These are phyloP conservation scores for Paraleonurus japonicus DNA, from an alignment of 257 asterid genomes.

Conservation along the genomic window DNA sequence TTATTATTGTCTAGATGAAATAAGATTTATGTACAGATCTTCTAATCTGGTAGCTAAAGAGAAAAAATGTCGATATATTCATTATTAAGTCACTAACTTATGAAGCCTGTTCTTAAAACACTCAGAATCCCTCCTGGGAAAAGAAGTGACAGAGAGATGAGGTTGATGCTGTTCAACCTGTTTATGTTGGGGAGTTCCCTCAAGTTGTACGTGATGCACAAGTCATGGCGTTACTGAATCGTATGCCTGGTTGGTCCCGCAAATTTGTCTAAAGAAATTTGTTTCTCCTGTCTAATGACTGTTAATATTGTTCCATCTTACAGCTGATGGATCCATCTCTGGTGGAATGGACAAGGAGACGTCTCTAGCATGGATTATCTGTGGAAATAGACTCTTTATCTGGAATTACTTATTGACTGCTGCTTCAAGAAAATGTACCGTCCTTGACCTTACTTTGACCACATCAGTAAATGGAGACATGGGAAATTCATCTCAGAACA, in stretches of 20 bases:
- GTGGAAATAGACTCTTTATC: conserved; percentile 60
- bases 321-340: conserved; percentile 61
- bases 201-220: conserved; percentile 84
- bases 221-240: conserved; percentile 43
- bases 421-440: conserved; percentile 58
- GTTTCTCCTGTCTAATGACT: conserved; percentile 3
- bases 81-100: not conserved
- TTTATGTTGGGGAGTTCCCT: conserved; percentile 88
- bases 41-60: conserved; percentile 14
- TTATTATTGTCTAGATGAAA: not conserved
- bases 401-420: conserved; percentile 72
- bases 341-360: conserved; percentile 92
- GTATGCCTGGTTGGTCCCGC: conserved; percentile 58
- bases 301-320: conserved; percentile 27
- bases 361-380: conserved; percentile 77
- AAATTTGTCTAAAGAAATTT: not conserved
- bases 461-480: conserved; percentile 39
- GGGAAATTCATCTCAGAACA: conserved; percentile 37
- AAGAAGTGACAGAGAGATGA: conserved; percentile 61
- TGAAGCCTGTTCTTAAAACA: conserved; percentile 24
- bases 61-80: not conserved
- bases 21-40: not conserved
- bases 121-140: conserved; percentile 61
- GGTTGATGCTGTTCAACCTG: conserved; percentile 56
- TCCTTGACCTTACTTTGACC: conserved; percentile 63